phyloP scores from a whole-genome alignment of 768 basidiomycete genomes.

The Pisolithus marmoratus region DNA sequence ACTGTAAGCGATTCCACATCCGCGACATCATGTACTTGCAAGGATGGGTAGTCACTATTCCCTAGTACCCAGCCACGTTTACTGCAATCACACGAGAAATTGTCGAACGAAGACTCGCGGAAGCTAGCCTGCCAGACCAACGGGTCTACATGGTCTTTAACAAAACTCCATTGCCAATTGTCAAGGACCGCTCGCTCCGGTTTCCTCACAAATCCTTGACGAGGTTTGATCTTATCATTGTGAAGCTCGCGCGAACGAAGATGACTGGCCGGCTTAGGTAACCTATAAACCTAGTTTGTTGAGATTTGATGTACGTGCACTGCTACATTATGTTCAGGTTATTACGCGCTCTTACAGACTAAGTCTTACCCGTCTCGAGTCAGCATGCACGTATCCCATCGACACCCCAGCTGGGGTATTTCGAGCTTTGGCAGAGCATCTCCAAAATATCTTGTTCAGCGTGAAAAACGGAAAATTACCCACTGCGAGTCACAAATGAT shows the following conservation, averaged over 20 bases:
- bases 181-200: neutral
- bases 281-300: too few species aligned
- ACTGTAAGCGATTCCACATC: slow-evolving; percentile 10
- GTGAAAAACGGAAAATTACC: too few species aligned
- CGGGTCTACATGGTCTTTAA: slow-evolving; percentile 19
- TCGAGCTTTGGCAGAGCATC: too few species aligned
- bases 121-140: slow-evolving; percentile 13
- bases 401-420: too few species aligned
- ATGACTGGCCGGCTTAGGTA: neutral
- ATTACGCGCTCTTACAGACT: too few species aligned
- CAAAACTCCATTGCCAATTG: slow-evolving; percentile 4
- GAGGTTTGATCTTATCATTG: slow-evolving; percentile 7
- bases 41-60: slow-evolving; percentile 5
- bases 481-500: too few species aligned
- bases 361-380: too few species aligned
- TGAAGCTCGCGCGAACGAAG: neutral
- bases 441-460: too few species aligned
- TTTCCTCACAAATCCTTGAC: slow-evolving; percentile 3
- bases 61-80: slow-evolving; percentile 10
- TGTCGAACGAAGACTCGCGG: slow-evolving; percentile 9
- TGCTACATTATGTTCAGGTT: too few species aligned
- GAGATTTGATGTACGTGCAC: too few species aligned
- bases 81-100: slow-evolving; percentile 13
- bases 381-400: too few species aligned
- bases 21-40: slow-evolving; percentile 8